Conservation (phyloP, 352 stramenopile species). For the Salisapilia sapeloensis region DNA sequence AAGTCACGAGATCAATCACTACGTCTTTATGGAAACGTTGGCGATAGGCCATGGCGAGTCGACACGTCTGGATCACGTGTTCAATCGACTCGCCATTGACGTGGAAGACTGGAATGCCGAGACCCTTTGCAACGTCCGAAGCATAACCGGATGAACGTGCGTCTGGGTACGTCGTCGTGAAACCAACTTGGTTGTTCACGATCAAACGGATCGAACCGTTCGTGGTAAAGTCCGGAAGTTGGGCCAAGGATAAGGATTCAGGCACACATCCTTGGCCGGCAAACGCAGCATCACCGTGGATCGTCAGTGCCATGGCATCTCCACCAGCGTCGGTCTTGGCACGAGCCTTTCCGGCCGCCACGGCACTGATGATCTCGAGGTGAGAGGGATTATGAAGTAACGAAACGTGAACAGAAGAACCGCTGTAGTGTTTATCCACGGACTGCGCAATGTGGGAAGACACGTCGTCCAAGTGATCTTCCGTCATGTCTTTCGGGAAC, state of each 20-base stretch:
- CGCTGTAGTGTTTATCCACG: slow-evolving; percentile 44
- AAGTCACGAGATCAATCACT: slow-evolving; percentile 72
- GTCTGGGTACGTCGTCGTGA: slow-evolving; percentile 75
- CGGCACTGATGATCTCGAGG: slow-evolving; percentile 79
- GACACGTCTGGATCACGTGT: slow-evolving; percentile 58
- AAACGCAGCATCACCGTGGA: slow-evolving; percentile 82
- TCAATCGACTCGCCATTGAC: slow-evolving; percentile 75
- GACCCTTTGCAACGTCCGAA: slow-evolving; percentile 71
- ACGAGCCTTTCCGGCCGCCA: slow-evolving; percentile 69
- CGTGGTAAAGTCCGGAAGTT: slow-evolving; percentile 61
- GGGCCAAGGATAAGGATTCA: slow-evolving; percentile 53
- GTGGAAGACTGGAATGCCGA: slow-evolving; percentile 72
- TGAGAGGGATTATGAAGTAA: slow-evolving; percentile 78
- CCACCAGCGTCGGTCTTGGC: slow-evolving; percentile 53
- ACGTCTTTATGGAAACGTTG: slow-evolving; percentile 77
- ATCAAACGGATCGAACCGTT: slow-evolving; percentile 72
- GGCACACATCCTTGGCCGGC: slow-evolving; percentile 71
- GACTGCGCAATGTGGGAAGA: slow-evolving; percentile 73
- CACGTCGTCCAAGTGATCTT: slow-evolving; percentile 75
- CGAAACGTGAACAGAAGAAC: slow-evolving; percentile 50
- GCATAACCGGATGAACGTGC: slow-evolving; percentile 67
- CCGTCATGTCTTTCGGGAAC: slow-evolving; percentile 33
- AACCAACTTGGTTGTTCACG: slow-evolving; percentile 84
- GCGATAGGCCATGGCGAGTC: slow-evolving; percentile 64
- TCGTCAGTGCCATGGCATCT: slow-evolving; percentile 58